Base-by-base conservation (phyloP, 2,329 filamentous ascomycete genomes). In the Amphichorda felina region DNA sequence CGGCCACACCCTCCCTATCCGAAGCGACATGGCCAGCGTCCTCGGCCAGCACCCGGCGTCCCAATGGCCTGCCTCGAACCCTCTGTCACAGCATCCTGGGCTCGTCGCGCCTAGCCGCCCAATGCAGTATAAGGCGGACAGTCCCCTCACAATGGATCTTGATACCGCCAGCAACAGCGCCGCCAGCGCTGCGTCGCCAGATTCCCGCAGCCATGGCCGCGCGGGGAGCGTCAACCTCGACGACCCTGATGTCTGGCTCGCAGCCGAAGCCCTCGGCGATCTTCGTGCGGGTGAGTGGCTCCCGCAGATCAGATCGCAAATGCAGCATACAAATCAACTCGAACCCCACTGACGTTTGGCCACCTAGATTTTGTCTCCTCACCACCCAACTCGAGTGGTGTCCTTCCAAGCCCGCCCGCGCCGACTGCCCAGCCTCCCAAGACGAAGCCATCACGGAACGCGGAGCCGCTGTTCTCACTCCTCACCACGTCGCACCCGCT, bases 401-500 rank as follows among this genome's bases (percentile, higher is more conserved):
- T 62, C 13, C 53, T 59, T 35, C 62, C 61, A 29, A 60, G 36
- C 43, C 59, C 50, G 8, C 55, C 48, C 4, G 28, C 44, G 4
- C 33, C 38, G 16, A 26, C 37, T 16, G 24, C 38, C 13, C 36
- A 34, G 6, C 13, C 35, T 9, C 22, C 30, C 27, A 29, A 39
- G 47, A 55, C 57, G 30, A 50, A 60, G 19, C 60, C 66, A 2
- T 59, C 66, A 11, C 70, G 80, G 24, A 19, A 17, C 28, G 69
- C 76, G 5, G 87, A 95, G 55, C 91, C 88, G 1, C 68, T 95
- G 5, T 66, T 96, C 4, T 83, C 85, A 5, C 74, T 96, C 2
- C 72, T 96, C 16, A 93, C 87, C 1, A 88, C 85, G 3, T 84
- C 84, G 1, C 87, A 95, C 51, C 89, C 89, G 1, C 67, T 93